Conservation (phyloP, 192 early-diverging fungal genomes). For the Piromyces finnis region DNA sequence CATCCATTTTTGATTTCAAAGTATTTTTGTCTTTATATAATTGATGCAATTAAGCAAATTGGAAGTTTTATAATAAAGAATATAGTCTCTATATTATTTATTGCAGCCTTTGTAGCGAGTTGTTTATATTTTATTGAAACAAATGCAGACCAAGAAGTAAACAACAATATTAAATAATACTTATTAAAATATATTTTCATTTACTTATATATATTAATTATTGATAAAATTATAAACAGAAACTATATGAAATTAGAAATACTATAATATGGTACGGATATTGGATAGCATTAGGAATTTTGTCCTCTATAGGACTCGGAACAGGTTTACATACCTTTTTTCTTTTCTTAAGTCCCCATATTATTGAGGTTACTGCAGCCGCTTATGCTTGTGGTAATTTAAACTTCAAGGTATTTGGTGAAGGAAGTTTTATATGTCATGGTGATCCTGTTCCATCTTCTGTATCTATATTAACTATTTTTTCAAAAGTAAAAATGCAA, state of each 20-base stretch:
- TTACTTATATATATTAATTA: too few relatives aligned
- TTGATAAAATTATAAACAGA: too few relatives aligned
- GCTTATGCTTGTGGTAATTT: slow-evolving; percentile 64
- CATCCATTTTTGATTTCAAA: background rate
- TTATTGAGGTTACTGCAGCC: slow-evolving; percentile 73
- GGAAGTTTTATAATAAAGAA: background rate
- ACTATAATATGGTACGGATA: slow-evolving; percentile 62
- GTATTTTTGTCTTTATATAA: background rate
- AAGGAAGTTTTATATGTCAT: slow-evolving; percentile 19
- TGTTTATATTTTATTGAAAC: background rate
- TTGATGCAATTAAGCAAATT: background rate
- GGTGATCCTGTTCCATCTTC: slow-evolving; percentile 3
- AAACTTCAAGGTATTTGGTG: slow-evolving; percentile 53
- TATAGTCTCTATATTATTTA: background rate
- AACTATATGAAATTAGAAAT: background rate
- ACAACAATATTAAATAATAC: too few relatives aligned
- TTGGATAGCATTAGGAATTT: slow-evolving; percentile 71
- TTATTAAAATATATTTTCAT: too few relatives aligned
- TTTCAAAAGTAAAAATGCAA: slow-evolving; percentile 51
- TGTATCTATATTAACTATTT: slow-evolving; percentile 41
- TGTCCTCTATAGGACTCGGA: slow-evolving; percentile 82
- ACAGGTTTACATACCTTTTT: slow-evolving; percentile 91
- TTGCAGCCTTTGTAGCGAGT: background rate
- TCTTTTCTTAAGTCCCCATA: slow-evolving; percentile 79
- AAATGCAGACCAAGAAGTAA: background rate